Conservation (phyloP, 768 basidiomycete species). For the Tephrocybe sp. region DNA sequence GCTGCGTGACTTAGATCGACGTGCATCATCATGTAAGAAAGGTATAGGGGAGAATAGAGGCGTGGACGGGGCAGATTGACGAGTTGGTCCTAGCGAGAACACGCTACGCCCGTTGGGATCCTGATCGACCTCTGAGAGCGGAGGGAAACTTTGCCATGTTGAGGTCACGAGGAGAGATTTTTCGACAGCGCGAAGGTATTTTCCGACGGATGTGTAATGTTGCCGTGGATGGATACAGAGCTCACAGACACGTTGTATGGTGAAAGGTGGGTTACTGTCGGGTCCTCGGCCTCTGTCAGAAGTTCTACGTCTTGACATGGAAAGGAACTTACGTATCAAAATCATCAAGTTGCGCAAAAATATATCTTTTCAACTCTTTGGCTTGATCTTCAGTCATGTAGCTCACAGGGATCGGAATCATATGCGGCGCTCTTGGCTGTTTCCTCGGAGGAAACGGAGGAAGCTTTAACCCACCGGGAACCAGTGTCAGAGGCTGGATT, state of each 20-base stretch:
- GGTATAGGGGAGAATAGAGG: slow-evolving; percentile 87
- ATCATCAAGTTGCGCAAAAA: slow-evolving; percentile 66
- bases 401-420: slow-evolving; percentile 51
- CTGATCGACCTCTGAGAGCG: slow-evolving; percentile 36
- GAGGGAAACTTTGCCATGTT: slow-evolving; percentile 68
- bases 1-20: slow-evolving; percentile 75
- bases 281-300: slow-evolving; percentile 4
- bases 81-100: slow-evolving; percentile 41
- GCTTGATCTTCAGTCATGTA: slow-evolving; percentile 65
- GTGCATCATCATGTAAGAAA: slow-evolving; percentile 81
- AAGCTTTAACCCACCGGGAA: slow-evolving; percentile 60
- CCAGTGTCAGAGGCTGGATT: slow-evolving; percentile 41
- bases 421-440: slow-evolving; percentile 39
- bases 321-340: slow-evolving; percentile 63
- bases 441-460: slow-evolving; percentile 72
- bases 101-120: slow-evolving; percentile 35
- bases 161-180: slow-evolving; percentile 84
- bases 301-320: neutral
- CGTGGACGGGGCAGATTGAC: slow-evolving; percentile 64
- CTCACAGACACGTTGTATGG: slow-evolving; percentile 87
- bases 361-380: slow-evolving; percentile 46
- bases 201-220: slow-evolving; percentile 77
- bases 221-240: slow-evolving; percentile 65
- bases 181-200: slow-evolving; percentile 86
- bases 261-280: slow-evolving; percentile 69